A percentile compares a stretch with the other conserved stretches of the same genome.
These are phyloP conservation scores for Nicotiana rustica DNA, from an alignment of 305 asterid genomes.

Conservation along the genomic window DNA sequence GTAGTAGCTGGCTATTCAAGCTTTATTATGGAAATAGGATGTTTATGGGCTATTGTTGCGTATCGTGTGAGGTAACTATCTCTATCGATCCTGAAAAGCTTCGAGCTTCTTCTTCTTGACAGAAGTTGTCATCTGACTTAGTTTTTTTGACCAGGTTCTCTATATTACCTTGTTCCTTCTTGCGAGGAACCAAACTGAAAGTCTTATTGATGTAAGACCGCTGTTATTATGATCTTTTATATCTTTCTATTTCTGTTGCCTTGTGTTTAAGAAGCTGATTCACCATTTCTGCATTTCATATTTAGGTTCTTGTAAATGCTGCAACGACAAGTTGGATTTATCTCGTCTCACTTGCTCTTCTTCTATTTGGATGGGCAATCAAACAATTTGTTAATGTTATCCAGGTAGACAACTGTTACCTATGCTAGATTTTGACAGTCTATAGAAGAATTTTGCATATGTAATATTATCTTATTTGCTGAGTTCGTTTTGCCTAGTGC, in stretches of 20 bases:
- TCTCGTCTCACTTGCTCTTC: slow-evolving; percentile 54
- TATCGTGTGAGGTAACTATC: slow-evolving; percentile 85
- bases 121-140: slow-evolving; percentile 15
- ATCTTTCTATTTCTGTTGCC: slow-evolving; percentile 14
- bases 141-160: slow-evolving; percentile 66
- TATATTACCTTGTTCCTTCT: slow-evolving; percentile 84
- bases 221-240: background rate
- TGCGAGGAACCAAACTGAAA: slow-evolving; percentile 64
- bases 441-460: background rate
- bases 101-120: background rate
- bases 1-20: slow-evolving; percentile 86
- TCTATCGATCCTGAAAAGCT: slow-evolving; percentile 31
- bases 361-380: slow-evolving; percentile 76
- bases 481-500: background rate
- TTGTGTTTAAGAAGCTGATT: background rate
- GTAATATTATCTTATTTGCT: background rate
- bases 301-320: slow-evolving; percentile 68
- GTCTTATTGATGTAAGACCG: slow-evolving; percentile 64
- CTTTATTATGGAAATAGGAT: slow-evolving; percentile 82
- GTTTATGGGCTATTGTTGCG: slow-evolving; percentile 94
- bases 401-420: slow-evolving; percentile 61
- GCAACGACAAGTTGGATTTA: slow-evolving; percentile 61
- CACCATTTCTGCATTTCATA: slow-evolving; percentile 29
- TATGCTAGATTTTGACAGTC: slow-evolving; percentile 5
- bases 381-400: slow-evolving; percentile 84